Evolutionary conservation across 2,329 filamentous ascomycete species (phyloP).

Genomic region (Colletotrichum musicola): DNA sequence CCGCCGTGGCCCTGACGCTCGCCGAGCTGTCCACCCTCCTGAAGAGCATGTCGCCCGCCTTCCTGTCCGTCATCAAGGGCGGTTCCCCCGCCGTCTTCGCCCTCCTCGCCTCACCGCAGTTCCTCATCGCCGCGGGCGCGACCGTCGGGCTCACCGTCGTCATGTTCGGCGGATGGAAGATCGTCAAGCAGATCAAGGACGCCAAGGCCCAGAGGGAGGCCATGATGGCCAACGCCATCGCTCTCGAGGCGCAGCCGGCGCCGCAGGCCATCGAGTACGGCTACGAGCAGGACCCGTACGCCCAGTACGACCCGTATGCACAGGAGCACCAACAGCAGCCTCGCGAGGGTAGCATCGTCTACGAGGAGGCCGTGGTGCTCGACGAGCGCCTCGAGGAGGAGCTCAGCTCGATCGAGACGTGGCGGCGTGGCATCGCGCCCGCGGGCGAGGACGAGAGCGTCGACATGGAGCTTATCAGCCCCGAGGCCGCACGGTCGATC

Average conservation of each 20-base stretch:
- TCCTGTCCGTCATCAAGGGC: constrained; percentile 80
- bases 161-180: constrained; percentile 96
- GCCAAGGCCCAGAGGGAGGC: constrained; percentile 47
- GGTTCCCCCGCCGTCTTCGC: constrained; percentile 89
- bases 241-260: constrained; percentile 42
- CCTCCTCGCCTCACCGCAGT: constrained; percentile 89
- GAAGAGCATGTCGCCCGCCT: constrained; percentile 85
- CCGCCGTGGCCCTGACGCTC: constrained; percentile 91
- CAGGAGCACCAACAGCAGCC: constrained; percentile 2
- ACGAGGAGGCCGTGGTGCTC: constrained; percentile 69
- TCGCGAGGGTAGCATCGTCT: constrained; percentile 46
- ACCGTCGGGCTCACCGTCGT: constrained; percentile 95
- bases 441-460: constrained; percentile 60
- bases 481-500: constrained; percentile 64
- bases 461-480: constrained; percentile 70
- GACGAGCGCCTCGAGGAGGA: constrained; percentile 59
- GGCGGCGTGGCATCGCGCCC: constrained; percentile 68
- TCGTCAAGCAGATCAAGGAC: constrained; percentile 85
- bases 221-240: constrained; percentile 44
- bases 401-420: constrained; percentile 69
- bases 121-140: constrained; percentile 91
- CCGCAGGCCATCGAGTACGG: constrained; percentile 34
- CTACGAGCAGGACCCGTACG: constrained; percentile 24
- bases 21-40: constrained; percentile 89
- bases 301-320: constrained; percentile 22